A percentile compares a stretch with the other conserved stretches of the same genome.
Conservation (phyloP, 805 yeast genomes). For the Suhomyces kilbournensis region DNA sequence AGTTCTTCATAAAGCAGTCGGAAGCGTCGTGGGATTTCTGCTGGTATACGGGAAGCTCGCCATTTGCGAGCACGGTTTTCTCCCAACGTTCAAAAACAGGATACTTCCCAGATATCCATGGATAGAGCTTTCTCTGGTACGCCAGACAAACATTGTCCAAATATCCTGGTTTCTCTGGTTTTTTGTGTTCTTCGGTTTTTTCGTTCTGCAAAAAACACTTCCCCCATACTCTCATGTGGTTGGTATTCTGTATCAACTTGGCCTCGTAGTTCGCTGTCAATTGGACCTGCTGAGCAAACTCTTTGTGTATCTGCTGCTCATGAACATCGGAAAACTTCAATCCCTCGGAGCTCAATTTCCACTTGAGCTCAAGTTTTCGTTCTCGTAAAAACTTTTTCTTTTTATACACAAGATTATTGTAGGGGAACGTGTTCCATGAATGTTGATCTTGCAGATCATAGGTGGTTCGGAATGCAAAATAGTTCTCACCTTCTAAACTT, state of each 20-base stretch:
- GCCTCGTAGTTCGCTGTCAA: conserved; percentile 15
- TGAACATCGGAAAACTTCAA: conserved; percentile 11
- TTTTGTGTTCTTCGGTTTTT: neutral
- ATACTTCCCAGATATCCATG: conserved; percentile 27
- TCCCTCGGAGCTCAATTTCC: conserved; percentile 13
- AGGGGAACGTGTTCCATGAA: neutral
- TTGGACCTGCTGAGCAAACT: conserved; percentile 6
- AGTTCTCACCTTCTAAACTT: neutral
- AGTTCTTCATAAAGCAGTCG: conserved; percentile 15
- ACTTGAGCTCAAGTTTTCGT: conserved; percentile 13
- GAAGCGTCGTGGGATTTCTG: neutral
- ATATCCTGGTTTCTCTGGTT: neutral
- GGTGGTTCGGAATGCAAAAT: neutral
- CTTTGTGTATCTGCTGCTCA: conserved; percentile 8
- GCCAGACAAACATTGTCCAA: conserved; percentile 8
- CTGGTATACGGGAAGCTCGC: conserved; percentile 11
- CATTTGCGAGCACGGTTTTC: conserved; percentile 5
- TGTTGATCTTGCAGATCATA: neutral
- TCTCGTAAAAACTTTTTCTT: conserved; percentile 25
- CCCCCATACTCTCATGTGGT: conserved; percentile 25
- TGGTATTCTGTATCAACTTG: conserved; percentile 15
- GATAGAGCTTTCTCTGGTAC: conserved; percentile 18
- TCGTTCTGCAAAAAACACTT: conserved; percentile 18
- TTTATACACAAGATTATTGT: conserved; percentile 17
- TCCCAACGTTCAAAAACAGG: conserved; percentile 22